These are phyloP conservation scores for Xylaria sp. DNA, from an alignment of 2,329 filamentous ascomycete genomes.

Conservation along the genomic window DNA sequence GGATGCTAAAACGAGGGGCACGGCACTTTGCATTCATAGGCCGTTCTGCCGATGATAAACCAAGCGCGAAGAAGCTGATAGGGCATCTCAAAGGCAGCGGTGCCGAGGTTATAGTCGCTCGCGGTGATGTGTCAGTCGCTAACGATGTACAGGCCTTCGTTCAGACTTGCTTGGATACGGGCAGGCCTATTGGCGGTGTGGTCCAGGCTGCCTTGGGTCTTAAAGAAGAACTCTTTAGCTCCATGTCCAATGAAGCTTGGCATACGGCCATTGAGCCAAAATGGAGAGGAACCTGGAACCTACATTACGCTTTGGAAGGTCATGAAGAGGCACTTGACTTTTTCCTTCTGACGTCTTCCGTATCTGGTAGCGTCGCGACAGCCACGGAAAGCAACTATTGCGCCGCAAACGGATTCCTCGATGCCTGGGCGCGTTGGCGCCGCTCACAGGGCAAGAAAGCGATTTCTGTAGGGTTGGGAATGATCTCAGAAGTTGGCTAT, in stretches of 20 bases:
- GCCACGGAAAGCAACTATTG: constrained; percentile 52
- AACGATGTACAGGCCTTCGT: constrained; percentile 24
- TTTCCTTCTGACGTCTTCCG: constrained; percentile 47
- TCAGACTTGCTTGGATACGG: neutral
- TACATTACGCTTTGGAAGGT: constrained; percentile 25
- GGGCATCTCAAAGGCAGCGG: constrained; percentile 21
- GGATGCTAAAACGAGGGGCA: constrained; percentile 47
- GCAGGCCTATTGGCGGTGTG: constrained; percentile 45
- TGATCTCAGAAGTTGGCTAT: constrained; percentile 52
- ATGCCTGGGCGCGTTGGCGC: constrained; percentile 47
- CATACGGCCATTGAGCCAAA: constrained; percentile 40
- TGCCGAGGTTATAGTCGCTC: constrained; percentile 17
- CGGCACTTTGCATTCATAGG: constrained; percentile 49
- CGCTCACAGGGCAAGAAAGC: constrained; percentile 41
- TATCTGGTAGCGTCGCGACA: constrained; percentile 47
- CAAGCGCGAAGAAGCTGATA: constrained; percentile 38
- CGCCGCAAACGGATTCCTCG: constrained; percentile 52
- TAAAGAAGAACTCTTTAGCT: constrained; percentile 40
- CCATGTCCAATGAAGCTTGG: constrained; percentile 35
- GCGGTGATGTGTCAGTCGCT: constrained; percentile 27
- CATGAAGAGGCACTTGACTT: constrained; percentile 46
- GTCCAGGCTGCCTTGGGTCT: constrained; percentile 52
- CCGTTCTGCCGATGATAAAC: constrained; percentile 42
- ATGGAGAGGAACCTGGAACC: constrained; percentile 35
- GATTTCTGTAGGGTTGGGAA: constrained; percentile 43